phyloP scores from a whole-genome alignment of 768 basidiomycete species.

The Symmetrospora coprosmae region DNA sequence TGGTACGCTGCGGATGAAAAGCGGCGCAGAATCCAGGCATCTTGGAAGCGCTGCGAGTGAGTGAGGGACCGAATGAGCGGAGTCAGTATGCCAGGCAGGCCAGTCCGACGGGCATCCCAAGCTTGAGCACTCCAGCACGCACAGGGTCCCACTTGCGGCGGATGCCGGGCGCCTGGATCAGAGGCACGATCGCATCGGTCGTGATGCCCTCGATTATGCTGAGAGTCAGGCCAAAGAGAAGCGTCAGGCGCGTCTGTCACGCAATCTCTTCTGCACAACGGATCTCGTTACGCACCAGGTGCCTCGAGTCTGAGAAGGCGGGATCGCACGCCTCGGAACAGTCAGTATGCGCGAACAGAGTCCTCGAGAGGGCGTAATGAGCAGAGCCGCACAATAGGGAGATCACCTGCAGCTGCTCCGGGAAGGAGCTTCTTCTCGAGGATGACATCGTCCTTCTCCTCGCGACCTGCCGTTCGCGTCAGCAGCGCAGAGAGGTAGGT shows the following conservation, averaged over 20 bases:
- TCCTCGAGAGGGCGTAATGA: no score
- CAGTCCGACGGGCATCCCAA: background rate
- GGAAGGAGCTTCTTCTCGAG: conserved; percentile 16
- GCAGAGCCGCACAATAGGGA: no score
- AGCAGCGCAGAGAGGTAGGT: no score
- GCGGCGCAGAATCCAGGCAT: conserved; percentile 16
- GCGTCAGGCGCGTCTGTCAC: no score
- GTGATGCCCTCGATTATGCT: conserved; percentile 9
- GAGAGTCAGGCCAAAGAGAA: no score
- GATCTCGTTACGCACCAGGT: no score
- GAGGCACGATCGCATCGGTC: background rate
- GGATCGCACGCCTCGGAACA: no score
- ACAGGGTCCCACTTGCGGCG: conserved; percentile 21
- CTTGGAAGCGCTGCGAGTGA: conserved; percentile 8
- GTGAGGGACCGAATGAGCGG: background rate
- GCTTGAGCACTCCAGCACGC: background rate
- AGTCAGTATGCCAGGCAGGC: background rate
- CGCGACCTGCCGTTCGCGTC: background rate
- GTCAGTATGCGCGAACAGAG: no score
- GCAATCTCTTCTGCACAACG: no score
- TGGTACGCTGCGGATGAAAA: background rate
- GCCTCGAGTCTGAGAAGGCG: no score
- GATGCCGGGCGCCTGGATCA: conserved; percentile 11
- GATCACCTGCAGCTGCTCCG: no score
- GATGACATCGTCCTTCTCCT: background rate